A percentile compares a stretch with the other conserved stretches of the same genome.
These are phyloP conservation scores for Chenopodium quinoa DNA, from an alignment of 148 eudicot species.

Conservation along the genomic window DNA sequence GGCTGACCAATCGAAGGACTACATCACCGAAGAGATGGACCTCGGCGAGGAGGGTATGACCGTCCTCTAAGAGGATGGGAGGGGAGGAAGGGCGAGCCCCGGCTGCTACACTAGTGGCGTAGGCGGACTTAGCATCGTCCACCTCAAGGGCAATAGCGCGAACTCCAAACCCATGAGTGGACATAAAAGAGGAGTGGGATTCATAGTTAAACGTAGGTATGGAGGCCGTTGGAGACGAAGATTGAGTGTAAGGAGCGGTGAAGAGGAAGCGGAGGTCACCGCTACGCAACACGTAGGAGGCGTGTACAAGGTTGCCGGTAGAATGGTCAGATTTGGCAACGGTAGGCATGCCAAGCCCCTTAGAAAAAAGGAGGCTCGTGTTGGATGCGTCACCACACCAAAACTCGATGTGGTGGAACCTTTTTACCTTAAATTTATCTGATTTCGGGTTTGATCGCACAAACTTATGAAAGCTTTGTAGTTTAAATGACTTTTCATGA, in stretches of 20 bases:
- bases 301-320: conserved; percentile 70
- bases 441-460: conserved; percentile 55
- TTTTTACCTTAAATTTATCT: conserved; percentile 52
- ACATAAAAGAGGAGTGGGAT: conserved; percentile 38
- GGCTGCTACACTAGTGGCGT: conserved; percentile 38
- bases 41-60: conserved; percentile 46
- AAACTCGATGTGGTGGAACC: conserved; percentile 86
- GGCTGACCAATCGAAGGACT: conserved; percentile 64
- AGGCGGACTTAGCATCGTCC: conserved; percentile 54
- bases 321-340: conserved; percentile 80
- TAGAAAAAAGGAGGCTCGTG: conserved; percentile 62
- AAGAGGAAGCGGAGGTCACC: conserved; percentile 65
- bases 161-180: conserved; percentile 74
- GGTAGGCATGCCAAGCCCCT: conserved; percentile 81
- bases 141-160: conserved; percentile 76
- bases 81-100: conserved; percentile 53
- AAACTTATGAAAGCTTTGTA: conserved; percentile 6
- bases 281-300: conserved; percentile 63
- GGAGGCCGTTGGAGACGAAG: conserved; percentile 14
- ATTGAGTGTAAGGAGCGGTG: conserved; percentile 84
- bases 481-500: conserved; percentile 27
- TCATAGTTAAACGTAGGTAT: conserved; percentile 53
- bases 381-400: conserved; percentile 86
- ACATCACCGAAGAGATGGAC: conserved; percentile 74
- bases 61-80: conserved; percentile 36